These are phyloP conservation scores for Puccinia coronata DNA, from an alignment of 1,284 basidiomycete genomes.

Conservation along the genomic window DNA sequence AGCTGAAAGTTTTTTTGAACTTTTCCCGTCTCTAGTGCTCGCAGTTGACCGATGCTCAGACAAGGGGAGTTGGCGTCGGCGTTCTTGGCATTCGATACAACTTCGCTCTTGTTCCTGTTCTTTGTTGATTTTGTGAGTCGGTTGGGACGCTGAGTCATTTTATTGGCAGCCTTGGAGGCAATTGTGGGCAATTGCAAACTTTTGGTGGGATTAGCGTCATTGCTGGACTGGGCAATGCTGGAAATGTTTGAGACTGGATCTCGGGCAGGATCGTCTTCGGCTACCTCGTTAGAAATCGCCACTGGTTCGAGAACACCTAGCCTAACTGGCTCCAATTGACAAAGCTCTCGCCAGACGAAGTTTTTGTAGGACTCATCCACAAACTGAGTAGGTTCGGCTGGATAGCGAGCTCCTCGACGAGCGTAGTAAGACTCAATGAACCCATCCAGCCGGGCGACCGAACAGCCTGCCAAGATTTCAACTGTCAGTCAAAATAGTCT, in stretches of 20 bases:
- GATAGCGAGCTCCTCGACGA: conserved; percentile 20
- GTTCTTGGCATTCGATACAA: neutral
- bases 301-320: conserved; percentile 32
- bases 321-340: conserved; percentile 47
- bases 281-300: neutral
- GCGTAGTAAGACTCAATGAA: conserved; percentile 47
- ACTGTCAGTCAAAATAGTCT: conserved; percentile 15
- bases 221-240: neutral
- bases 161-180: conserved; percentile 34
- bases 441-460: conserved; percentile 43
- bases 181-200: conserved; percentile 35
- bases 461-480: conserved; percentile 27
- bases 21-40: conserved; percentile 47
- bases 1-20: conserved; percentile 31
- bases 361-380: conserved; percentile 41
- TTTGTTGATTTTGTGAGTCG: conserved; percentile 33
- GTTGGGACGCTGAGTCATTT: conserved; percentile 45
- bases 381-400: conserved; percentile 38
- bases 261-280: neutral
- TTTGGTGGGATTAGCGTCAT: neutral
- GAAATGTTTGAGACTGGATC: neutral
- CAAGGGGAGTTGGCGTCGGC: conserved; percentile 7
- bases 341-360: conserved; percentile 47
- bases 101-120: conserved; percentile 9
- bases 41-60: conserved; percentile 45